Evolutionary conservation across 805 yeast species (phyloP), one percentile per base, ranked within the genome.

Genomic region (Jamesozyma gamospora): DNA sequence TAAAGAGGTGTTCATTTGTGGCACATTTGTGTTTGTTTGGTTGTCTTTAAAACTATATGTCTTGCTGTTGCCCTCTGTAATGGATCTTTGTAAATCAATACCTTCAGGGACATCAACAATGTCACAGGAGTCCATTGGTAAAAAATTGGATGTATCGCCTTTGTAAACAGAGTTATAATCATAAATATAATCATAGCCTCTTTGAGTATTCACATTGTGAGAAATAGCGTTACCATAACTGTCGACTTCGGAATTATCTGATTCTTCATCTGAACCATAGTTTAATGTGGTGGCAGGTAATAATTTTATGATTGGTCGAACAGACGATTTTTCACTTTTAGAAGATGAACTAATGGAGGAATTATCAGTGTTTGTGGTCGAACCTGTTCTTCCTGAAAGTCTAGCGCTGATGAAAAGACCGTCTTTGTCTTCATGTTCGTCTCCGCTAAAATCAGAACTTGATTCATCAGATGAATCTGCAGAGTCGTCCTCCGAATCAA

Each of bases 271-370:
- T 40, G 82, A 75, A 7, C 85, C 84, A 55, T 76, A 75, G 55
- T 88, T 87, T 40, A 90, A 71, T 0, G 85, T 77, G 0, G 97
- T 87, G 2, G 96, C 79, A 2, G 97, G 96, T 38, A 90, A 63
- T 33, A 77, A 67, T 28, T 85, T 86, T 46, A 88, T 87, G 10
- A 85, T 82, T 33, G 73, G 72, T 45, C 57, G 54, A 43, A 51
- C 15, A 6, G 42, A 35, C n/a, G 29, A 27, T 27, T 42, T 47
- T 5, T 43, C 37, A 9, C 36, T 36, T 13, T 41, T 33, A 9
- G 51, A 42, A 18, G 18, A 21, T 2, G 61, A 53, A 8, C 44
- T 45, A 12, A 49, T 37, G 2, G 62, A 56, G 0, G 62, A 51
- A 15, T 35, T 49, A 34, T 53, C 60, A 1, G 60, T 48, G 3